phyloP scores from a whole-genome alignment of 805 yeast species.

The Lachancea sp. region DNA sequence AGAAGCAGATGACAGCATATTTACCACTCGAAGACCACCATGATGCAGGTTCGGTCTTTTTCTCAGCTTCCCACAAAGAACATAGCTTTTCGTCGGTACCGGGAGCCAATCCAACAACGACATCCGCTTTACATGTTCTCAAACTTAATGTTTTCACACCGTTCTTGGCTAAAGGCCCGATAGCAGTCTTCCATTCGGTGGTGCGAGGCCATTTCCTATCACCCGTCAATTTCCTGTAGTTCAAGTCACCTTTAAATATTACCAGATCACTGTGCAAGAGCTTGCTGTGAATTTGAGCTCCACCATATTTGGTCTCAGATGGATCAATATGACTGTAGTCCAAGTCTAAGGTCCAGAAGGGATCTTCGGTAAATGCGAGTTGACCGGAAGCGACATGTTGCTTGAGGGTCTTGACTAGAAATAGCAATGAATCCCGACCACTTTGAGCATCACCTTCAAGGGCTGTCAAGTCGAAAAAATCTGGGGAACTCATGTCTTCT shows the following conservation, averaged over 20 bases:
- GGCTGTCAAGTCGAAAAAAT: conserved; percentile 40
- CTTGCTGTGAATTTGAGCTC: conserved; percentile 53
- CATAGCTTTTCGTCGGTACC: conserved; percentile 69
- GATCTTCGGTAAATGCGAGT: conserved; percentile 48
- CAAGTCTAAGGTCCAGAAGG: conserved; percentile 80
- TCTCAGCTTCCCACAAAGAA: conserved; percentile 45
- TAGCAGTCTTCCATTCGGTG: conserved; percentile 64
- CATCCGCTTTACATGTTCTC: conserved; percentile 96
- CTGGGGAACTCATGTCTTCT: conserved; percentile 45
- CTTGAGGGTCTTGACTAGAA: conserved; percentile 42
- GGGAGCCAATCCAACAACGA: conserved; percentile 71
- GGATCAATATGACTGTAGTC: conserved; percentile 68
- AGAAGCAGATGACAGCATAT: conserved; percentile 82
- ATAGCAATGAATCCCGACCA: conserved; percentile 41
- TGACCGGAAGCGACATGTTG: conserved; percentile 41
- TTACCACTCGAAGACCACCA: conserved; percentile 87
- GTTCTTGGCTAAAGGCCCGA: conserved; percentile 58
- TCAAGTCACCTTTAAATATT: conserved; percentile 91
- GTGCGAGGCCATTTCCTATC: conserved; percentile 84
- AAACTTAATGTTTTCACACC: conserved; percentile 65
- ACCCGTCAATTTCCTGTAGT: conserved; percentile 88
- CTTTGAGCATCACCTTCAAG: conserved; percentile 20
- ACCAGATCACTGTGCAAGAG: conserved; percentile 60
- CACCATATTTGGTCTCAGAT: conserved; percentile 43
- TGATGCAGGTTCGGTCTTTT: conserved; percentile 58